Conservation (phyloP, 2,329 filamentous ascomycete species). For the Chaetomiaceae sp. region DNA sequence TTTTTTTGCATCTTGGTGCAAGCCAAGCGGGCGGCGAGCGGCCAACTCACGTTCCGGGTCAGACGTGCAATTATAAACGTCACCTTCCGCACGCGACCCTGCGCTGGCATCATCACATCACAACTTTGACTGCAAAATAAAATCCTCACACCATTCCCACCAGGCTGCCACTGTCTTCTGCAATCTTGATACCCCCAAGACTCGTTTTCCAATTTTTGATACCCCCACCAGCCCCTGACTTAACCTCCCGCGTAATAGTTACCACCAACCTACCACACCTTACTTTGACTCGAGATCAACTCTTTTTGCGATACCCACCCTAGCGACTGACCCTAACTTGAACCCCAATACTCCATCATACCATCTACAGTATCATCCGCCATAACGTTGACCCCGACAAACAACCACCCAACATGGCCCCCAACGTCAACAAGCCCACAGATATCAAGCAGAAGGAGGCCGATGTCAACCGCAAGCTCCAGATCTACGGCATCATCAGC, state of each 20-base stretch:
- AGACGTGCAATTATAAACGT: conserved; percentile 4
- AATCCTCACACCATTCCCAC: background rate
- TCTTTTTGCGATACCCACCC: too few relatives aligned
- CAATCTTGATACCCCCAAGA: conserved; percentile 1
- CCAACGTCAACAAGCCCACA: conserved; percentile 65
- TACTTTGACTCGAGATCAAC: too few relatives aligned
- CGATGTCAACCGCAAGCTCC: conserved; percentile 89
- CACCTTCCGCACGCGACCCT: background rate
- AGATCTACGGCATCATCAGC: conserved; percentile 83
- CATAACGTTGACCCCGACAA: background rate
- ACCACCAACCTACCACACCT: too few relatives aligned
- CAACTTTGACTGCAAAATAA: too few relatives aligned
- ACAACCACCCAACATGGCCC: conserved; percentile 18
- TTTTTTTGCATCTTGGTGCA: background rate
- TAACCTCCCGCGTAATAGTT: too few relatives aligned
- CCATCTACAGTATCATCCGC: background rate
- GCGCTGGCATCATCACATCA: too few relatives aligned
- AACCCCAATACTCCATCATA: background rate
- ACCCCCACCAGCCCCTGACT: too few relatives aligned
- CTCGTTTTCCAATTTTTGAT: too few relatives aligned
- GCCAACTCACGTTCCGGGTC: too few relatives aligned
- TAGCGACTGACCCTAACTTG: too few relatives aligned
- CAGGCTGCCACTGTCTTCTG: background rate
- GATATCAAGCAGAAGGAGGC: conserved; percentile 72
- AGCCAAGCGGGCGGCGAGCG: background rate